A percentile compares a stretch with the other conserved stretches of the same genome.
Conservation (phyloP, 441 rosid genomes). For the Erysimum cheiri region DNA sequence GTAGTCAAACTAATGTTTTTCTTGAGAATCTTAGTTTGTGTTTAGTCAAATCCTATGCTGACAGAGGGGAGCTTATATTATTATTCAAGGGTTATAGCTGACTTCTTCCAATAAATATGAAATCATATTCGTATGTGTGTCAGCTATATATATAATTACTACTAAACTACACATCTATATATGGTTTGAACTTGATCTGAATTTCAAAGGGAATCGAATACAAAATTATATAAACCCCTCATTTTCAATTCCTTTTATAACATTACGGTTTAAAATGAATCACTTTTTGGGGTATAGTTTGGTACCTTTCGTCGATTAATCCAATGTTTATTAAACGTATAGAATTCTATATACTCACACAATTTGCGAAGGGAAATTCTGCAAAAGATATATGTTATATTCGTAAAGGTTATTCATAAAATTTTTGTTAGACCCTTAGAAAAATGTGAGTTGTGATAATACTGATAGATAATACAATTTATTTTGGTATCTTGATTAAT, state of each 20-base stretch:
- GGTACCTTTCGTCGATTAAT: neutral
- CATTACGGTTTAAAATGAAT: neutral
- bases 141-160: conserved; percentile 26
- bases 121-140: conserved; percentile 14
- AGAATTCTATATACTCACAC: neutral
- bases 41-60: conserved; percentile 35
- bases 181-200: neutral
- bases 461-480: too few relatives aligned
- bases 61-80: conserved; percentile 5
- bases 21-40: conserved; percentile 26
- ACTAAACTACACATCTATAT: neutral
- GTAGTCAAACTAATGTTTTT: conserved; percentile 4
- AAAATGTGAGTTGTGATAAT: too few relatives aligned
- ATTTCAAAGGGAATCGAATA: neutral
- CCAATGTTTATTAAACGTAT: neutral
- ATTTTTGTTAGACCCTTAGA: too few relatives aligned
- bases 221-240: neutral
- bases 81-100: conserved; percentile 34
- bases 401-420: neutral
- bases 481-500: neutral
- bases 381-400: neutral
- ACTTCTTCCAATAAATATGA: conserved; percentile 19
- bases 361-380: neutral
- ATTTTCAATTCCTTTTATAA: neutral
- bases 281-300: neutral